phyloP scores from a whole-genome alignment of 2,329 filamentous ascomycete genomes.

The Fusarium sp. region DNA sequence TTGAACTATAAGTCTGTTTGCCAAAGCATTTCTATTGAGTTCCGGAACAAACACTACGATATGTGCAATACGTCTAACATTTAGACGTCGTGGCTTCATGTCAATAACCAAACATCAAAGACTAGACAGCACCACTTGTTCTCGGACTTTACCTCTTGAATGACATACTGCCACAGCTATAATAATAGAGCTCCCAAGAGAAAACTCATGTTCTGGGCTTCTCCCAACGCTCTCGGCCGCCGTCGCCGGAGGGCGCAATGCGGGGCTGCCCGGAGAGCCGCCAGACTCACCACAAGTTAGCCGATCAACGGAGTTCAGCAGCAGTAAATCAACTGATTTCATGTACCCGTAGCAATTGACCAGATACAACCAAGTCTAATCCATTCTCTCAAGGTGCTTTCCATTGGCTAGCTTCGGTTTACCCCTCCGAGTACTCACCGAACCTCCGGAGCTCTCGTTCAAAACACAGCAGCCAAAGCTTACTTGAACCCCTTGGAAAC shows the following conservation, averaged over 20 bases:
- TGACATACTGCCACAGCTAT: background rate
- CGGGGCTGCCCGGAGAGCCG: slow-evolving; percentile 16
- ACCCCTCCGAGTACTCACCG: slow-evolving; percentile 26
- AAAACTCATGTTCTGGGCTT: background rate
- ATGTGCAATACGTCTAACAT: background rate
- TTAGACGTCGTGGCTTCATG: background rate
- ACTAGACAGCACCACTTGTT: background rate
- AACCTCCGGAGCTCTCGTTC: slow-evolving; percentile 22
- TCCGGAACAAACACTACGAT: background rate
- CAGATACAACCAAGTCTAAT: background rate
- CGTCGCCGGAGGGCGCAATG: slow-evolving; percentile 32
- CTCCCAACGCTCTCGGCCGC: background rate
- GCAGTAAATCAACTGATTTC: slow-evolving; percentile 16
- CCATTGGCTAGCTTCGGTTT: slow-evolving; percentile 9
- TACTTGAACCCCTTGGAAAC: slow-evolving; percentile 9
- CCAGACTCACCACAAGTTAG: slow-evolving; percentile 18
- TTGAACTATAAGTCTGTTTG: background rate
- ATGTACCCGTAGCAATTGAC: background rate
- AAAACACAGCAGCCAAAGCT: slow-evolving; percentile 16
- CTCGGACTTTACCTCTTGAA: background rate
- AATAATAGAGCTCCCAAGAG: background rate
- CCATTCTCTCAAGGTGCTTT: slow-evolving; percentile 3
- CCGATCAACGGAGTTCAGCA: slow-evolving; percentile 39
- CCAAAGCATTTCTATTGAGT: background rate
- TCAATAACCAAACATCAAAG: background rate